Evolutionary conservation across 306 rosid genomes (phyloP), one percentile per base, ranked within the genome.

Genomic region (Dryas drummondii): DNA sequence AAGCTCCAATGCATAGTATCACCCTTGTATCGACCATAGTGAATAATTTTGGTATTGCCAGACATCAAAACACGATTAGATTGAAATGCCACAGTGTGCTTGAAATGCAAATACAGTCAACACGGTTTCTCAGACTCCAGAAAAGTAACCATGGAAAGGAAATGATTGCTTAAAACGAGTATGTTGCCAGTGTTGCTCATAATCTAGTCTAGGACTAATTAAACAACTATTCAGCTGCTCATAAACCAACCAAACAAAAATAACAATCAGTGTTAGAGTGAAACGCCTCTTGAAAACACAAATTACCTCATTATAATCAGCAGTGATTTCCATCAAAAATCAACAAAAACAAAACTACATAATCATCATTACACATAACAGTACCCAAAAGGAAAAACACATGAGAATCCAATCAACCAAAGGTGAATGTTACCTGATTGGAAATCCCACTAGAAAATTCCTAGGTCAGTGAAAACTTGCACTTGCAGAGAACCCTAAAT

Each of bases 361-460:
- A 49, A 51, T 19, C 16, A 50, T 50, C 47, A 26, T 68, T 53
- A 53, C 47, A 49, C 56, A 47, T 16, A 56, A 71, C 17, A 68
- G 9, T 54, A 70, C 74, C 47, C 52, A 71, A 48, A 54, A 56
- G 51, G 27, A 74, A 45, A 26, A 44, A 15, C n/a, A 68, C 8
- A 6, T 6, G 17, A 41, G 17, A 74, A 64, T 63, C 76, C 48
- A 51, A 74, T 7, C 51, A 14, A 19, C 40, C 37, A 53, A 75
- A 48, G 19, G 17, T 22, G 75, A 66, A 26, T 17, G 16, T 78
- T 60, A 85, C 81, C 73, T 72, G 82, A 72, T 58, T 37, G 81
- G 14, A 78, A 70, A 72, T 53, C 57, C 77, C 72, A 58, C 80
- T n/a, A 16, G 44, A 27, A 75, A 50, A 78, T 68, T 79, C 55